Conservation (phyloP, 768 basidiomycete species). For the Chalciporus piperatus region DNA sequence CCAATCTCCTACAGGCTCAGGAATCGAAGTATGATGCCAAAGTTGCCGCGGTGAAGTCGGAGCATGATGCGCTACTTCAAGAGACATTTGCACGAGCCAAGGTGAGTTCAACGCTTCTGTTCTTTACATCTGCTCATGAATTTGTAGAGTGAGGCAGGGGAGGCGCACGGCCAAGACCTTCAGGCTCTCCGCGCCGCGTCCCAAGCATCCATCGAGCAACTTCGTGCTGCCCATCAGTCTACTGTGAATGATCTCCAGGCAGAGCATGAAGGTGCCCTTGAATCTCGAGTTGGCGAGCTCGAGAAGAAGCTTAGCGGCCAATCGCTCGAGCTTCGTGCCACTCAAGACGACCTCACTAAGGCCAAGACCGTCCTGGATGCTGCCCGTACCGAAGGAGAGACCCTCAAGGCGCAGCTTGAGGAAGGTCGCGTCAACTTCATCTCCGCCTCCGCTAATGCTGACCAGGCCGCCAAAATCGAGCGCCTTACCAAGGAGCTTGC, state of each 20-base stretch:
- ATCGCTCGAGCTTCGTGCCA: constrained; percentile 76
- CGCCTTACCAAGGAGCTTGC: constrained; percentile 59
- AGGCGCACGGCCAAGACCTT: constrained; percentile 65
- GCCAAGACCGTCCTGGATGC: constrained; percentile 59
- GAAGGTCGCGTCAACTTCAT: constrained; percentile 49
- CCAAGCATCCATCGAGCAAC: constrained; percentile 63
- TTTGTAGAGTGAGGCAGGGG: constrained; percentile 65
- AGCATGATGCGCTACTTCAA: constrained; percentile 58
- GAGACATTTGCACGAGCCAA: constrained; percentile 79
- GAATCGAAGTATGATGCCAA: constrained; percentile 66
- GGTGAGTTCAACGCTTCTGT: constrained; percentile 38
- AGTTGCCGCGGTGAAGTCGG: constrained; percentile 61
- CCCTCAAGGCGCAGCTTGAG: constrained; percentile 61
- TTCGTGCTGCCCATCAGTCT: constrained; percentile 58
- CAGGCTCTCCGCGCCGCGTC: constrained; percentile 67
- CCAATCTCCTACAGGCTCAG: constrained; percentile 47
- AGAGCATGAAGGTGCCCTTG: constrained; percentile 61
- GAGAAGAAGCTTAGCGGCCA: constrained; percentile 64
- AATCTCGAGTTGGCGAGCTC: constrained; percentile 51
- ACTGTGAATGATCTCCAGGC: constrained; percentile 59
- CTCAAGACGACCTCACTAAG: constrained; percentile 79
- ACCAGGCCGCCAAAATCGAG: constrained; percentile 53
- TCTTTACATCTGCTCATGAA: constrained; percentile 7
- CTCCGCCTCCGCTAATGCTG: constrained; percentile 40
- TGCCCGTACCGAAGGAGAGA: constrained; percentile 52